A percentile compares a stretch with the other conserved stretches of the same genome.
Conservation (phyloP, 495 filamentous ascomycete species). For the Aspergillus coremiiformis region DNA sequence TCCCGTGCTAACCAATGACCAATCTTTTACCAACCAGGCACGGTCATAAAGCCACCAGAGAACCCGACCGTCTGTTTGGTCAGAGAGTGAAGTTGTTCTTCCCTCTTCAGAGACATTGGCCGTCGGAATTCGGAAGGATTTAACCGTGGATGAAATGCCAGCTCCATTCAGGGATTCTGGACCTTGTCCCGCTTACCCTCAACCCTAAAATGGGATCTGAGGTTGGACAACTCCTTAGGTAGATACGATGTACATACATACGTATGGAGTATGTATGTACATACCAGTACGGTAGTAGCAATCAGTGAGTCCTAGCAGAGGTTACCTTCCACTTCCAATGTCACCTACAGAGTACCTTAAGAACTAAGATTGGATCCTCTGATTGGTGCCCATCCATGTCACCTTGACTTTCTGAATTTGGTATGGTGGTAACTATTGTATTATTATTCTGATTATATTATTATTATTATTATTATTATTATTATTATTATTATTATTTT, state of each 20-base stretch:
- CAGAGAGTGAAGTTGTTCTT: background rate
- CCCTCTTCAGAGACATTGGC: background rate
- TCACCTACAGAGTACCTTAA: too few relatives aligned
- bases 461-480: too few relatives aligned
- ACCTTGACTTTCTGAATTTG: background rate
- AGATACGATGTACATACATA: too few relatives aligned
- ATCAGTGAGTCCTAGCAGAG: too few relatives aligned
- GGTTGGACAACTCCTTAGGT: background rate
- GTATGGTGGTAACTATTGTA: background rate
- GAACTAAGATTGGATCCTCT: background rate
- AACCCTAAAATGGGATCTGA: too few relatives aligned
- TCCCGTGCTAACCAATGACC: slow-evolving; percentile 5
- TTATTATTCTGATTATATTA: too few relatives aligned
- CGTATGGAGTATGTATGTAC: too few relatives aligned
- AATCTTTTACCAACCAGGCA: slow-evolving; percentile 4
- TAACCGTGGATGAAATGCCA: background rate
- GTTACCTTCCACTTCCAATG: too few relatives aligned
- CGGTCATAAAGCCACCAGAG: background rate
- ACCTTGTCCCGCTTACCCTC: too few relatives aligned
- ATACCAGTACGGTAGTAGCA: too few relatives aligned
- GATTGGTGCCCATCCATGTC: background rate
- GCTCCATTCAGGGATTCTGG: background rate
- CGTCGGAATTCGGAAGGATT: too few relatives aligned
- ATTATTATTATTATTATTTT: too few relatives aligned
- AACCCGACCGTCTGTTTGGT: slow-evolving; percentile 18